Evolutionary conservation across 2,329 filamentous ascomycete genomes (phyloP).

Genomic region (Colletotrichum sp.): DNA sequence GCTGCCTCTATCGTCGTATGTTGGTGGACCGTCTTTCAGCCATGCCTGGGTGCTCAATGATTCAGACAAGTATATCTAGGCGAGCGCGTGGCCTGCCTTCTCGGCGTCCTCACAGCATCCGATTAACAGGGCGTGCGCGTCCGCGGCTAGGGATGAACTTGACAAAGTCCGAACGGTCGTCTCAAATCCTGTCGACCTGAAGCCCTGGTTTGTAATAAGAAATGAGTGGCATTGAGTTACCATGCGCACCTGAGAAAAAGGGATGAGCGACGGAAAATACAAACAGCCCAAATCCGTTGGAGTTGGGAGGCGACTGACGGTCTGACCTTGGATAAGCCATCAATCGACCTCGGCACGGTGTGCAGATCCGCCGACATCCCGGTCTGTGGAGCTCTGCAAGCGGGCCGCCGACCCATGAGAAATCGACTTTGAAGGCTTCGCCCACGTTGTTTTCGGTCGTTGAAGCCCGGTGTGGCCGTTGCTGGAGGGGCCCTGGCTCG

Average conservation of each 20-base stretch:
- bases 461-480: neutral
- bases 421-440: neutral
- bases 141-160: neutral
- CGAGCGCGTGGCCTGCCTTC: neutral
- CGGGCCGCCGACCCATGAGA: neutral
- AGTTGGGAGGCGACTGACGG: neutral
- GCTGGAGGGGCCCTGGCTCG: neutral
- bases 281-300: conserved; percentile 12
- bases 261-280: neutral
- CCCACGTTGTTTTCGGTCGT: conserved; percentile 1
- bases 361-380: conserved; percentile 3
- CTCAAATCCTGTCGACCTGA: neutral
- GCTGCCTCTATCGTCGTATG: neutral
- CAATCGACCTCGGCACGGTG: conserved; percentile 16
- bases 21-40: neutral
- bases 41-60: neutral
- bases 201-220: conserved; percentile 8
- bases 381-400: neutral
- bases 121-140: neutral
- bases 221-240: neutral
- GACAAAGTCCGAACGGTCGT: neutral
- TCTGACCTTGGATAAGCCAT: neutral
- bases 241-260: neutral
- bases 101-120: neutral
- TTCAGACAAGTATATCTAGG: neutral